Evolutionary conservation across 331 rosid genomes (phyloP).

Genomic region (Quercus lobata): DNA sequence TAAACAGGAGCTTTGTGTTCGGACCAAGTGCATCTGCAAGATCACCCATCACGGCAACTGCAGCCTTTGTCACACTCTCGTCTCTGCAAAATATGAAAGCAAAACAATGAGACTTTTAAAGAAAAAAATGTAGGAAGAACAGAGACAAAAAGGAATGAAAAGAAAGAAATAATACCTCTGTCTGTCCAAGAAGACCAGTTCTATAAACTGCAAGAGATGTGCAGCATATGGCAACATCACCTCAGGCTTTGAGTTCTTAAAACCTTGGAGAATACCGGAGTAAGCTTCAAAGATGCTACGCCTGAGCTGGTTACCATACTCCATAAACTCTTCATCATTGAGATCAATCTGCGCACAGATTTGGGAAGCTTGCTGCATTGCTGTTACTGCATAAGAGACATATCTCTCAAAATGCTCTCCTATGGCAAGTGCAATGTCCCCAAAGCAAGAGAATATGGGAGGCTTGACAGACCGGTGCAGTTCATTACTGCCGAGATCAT

Average conservation of each 20-base stretch:
- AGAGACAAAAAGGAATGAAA: not conserved
- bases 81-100: slow-evolving; percentile 25
- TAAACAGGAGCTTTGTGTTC: slow-evolving; percentile 18
- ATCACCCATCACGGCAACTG: slow-evolving; percentile 43
- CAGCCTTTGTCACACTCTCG: slow-evolving; percentile 33
- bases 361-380: slow-evolving; percentile 43
- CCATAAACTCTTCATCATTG: slow-evolving; percentile 30
- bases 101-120: not conserved
- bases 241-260: slow-evolving; percentile 34
- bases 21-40: slow-evolving; percentile 41
- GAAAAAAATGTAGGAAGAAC: not conserved
- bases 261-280: slow-evolving; percentile 46
- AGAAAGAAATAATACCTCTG: slow-evolving; percentile 17
- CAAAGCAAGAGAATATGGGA: slow-evolving; percentile 43
- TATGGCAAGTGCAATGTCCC: slow-evolving; percentile 42
- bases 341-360: slow-evolving; percentile 32
- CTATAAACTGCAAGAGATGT: slow-evolving; percentile 37
- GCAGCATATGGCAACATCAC: slow-evolving; percentile 40
- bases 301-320: slow-evolving; percentile 35
- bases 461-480: slow-evolving; percentile 44
- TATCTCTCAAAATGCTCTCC: slow-evolving; percentile 45
- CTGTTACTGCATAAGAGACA: slow-evolving; percentile 27
- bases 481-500: slow-evolving; percentile 30
- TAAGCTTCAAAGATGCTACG: slow-evolving; percentile 47
- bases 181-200: slow-evolving; percentile 21